These are phyloP conservation scores for Leishmania arabica DNA, from an alignment of 208 protist species.

Conservation along the genomic window DNA sequence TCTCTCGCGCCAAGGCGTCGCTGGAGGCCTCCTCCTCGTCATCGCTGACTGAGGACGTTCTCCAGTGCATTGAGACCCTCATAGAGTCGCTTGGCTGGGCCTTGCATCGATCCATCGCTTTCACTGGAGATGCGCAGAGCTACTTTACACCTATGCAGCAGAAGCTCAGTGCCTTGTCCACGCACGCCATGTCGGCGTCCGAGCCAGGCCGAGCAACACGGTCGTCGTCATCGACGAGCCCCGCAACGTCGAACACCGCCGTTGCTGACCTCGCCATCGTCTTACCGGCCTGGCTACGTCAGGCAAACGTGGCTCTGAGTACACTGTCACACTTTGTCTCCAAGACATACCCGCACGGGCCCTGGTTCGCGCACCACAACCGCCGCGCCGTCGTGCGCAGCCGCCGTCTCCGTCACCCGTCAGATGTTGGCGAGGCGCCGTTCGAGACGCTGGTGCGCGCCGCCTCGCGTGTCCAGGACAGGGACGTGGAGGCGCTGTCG, in stretches of 20 bases:
- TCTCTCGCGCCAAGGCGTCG: neutral
- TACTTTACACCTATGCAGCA: slow-evolving; percentile 11
- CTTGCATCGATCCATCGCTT: slow-evolving; percentile 13
- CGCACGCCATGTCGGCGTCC: neutral
- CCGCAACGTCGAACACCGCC: neutral
- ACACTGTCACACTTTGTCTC: slow-evolving; percentile 13
- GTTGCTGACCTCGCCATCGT: neutral
- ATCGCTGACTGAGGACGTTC: neutral
- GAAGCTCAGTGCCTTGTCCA: neutral
- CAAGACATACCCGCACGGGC: slow-evolving; percentile 22
- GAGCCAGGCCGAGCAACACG: neutral
- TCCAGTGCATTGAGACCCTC: slow-evolving; percentile 11
- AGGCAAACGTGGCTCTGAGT: slow-evolving; percentile 5
- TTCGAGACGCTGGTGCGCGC: slow-evolving; percentile 26
- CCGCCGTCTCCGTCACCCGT: slow-evolving; percentile 27
- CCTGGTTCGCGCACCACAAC: slow-evolving; percentile 27
- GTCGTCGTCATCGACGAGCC: neutral
- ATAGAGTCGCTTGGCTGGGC: slow-evolving; percentile 23
- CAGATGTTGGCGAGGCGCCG: slow-evolving; percentile 21
- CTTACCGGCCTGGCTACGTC: slow-evolving; percentile 4
- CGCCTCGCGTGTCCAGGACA: slow-evolving; percentile 18
- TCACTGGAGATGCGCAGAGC: neutral
- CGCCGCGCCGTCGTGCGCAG: slow-evolving; percentile 23
- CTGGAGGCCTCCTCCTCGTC: neutral
- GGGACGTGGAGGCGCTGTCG: slow-evolving; percentile 22